Evolutionary conservation across 192 early-diverging fungal species (phyloP).

Genomic region (Backusella tarrabulga): DNA sequence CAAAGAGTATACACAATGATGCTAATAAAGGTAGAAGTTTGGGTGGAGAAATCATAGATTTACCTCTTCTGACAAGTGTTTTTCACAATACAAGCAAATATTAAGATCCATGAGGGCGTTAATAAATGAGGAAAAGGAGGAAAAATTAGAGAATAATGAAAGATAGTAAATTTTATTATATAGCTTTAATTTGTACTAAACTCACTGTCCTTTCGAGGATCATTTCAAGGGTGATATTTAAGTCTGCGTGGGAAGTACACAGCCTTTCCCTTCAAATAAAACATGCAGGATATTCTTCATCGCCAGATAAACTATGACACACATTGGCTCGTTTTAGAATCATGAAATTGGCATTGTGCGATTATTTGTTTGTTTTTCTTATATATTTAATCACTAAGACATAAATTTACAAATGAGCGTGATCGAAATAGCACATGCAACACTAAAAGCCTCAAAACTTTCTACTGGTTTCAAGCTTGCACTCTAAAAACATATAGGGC

Average conservation of each 20-base stretch:
- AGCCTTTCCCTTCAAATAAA: neutral
- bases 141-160: neutral
- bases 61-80: slow-evolving; percentile 10
- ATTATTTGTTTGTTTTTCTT: neutral
- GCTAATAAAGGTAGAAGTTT: neutral
- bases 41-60: neutral
- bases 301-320: slow-evolving; percentile 5
- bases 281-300: neutral
- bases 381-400: slow-evolving; percentile 9
- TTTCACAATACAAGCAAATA: slow-evolving; percentile 16
- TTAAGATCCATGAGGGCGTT: slow-evolving; percentile 7
- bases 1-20: neutral
- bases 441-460: slow-evolving; percentile 15
- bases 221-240: neutral
- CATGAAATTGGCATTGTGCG: neutral
- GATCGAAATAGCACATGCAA: slow-evolving; percentile 21
- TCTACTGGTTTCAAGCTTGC: neutral
- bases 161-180: neutral
- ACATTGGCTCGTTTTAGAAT: neutral
- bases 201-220: neutral
- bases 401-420: neutral
- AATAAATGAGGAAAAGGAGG: neutral
- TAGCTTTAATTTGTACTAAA: neutral
- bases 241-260: neutral
- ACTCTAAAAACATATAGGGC: slow-evolving; percentile 33